phyloP scores from a whole-genome alignment of 345 rosid genomes.

The Gossypioides kirkii region DNA sequence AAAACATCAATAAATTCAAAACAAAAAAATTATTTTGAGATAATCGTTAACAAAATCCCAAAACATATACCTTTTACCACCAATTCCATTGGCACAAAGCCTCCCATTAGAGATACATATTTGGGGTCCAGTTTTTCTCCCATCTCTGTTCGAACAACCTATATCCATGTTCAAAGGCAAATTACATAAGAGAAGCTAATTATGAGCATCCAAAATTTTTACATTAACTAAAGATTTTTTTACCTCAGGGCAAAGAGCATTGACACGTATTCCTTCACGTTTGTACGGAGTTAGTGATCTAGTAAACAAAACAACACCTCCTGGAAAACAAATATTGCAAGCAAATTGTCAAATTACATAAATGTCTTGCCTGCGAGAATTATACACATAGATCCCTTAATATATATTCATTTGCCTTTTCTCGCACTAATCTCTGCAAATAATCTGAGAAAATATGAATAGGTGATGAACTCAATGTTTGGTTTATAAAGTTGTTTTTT shows the following conservation, averaged over 20 bases:
- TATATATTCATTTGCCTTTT: background rate
- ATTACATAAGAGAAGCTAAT: background rate
- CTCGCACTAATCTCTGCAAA: background rate
- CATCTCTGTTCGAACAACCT: constrained; percentile 80
- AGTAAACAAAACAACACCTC: constrained; percentile 79
- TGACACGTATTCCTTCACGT: constrained; percentile 73
- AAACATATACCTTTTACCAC: constrained; percentile 61
- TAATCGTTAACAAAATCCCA: background rate
- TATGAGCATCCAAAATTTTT: constrained; percentile 5
- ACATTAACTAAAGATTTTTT: constrained; percentile 7
- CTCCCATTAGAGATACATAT: constrained; percentile 48
- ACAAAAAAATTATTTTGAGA: background rate
- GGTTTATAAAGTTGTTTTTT: too few species aligned
- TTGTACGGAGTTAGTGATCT: constrained; percentile 57
- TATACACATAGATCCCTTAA: background rate
- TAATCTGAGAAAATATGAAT: background rate
- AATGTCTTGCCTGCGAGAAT: background rate
- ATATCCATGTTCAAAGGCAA: constrained; percentile 30
- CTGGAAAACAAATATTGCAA: constrained; percentile 30
- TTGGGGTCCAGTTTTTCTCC: constrained; percentile 23
- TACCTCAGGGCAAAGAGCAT: constrained; percentile 99
- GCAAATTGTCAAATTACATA: background rate
- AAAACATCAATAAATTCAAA: too few species aligned
- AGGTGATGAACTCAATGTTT: too few species aligned
- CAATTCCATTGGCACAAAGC: constrained; percentile 74